phyloP scores from a whole-genome alignment of 208 protist genomes.

The Borovskyia barvae region DNA sequence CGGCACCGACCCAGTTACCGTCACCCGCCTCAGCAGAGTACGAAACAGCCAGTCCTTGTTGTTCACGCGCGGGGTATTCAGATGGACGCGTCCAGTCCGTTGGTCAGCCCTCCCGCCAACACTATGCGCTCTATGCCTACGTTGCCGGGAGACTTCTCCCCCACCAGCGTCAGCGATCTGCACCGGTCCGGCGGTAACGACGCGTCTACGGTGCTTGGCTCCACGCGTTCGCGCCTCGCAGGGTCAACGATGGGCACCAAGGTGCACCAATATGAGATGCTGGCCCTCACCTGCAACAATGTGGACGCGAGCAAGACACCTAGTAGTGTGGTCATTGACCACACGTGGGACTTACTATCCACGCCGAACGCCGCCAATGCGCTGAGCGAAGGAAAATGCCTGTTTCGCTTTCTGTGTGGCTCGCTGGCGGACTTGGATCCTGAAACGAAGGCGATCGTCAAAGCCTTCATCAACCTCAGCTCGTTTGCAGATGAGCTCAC shows the following conservation, averaged over 20 bases:
- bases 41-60: conserved; percentile 38
- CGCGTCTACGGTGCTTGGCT: conserved; percentile 1
- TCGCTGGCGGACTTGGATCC: conserved; percentile 31
- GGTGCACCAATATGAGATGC: conserved; percentile 77
- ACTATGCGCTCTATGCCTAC: background rate
- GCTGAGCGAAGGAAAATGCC: conserved; percentile 66
- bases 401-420: conserved; percentile 79
- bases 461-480: conserved; percentile 73
- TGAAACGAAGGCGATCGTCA: conserved; percentile 55
- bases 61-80: conserved; percentile 66
- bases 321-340: conserved; percentile 35
- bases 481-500: conserved; percentile 65
- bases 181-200: background rate
- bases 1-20: no score
- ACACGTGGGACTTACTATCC: conserved; percentile 85
- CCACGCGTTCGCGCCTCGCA: conserved; percentile 12
- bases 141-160: conserved; percentile 4
- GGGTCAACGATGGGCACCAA: conserved; percentile 26
- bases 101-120: background rate
- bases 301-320: conserved; percentile 37
- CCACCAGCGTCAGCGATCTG: conserved; percentile 7
- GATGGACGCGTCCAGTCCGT: conserved; percentile 22
- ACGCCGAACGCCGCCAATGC: conserved; percentile 19
- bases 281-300: conserved; percentile 61
- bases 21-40: background rate